These are phyloP conservation scores for Senna siamea DNA, from an alignment of 306 rosid genomes.

Conservation along the genomic window DNA sequence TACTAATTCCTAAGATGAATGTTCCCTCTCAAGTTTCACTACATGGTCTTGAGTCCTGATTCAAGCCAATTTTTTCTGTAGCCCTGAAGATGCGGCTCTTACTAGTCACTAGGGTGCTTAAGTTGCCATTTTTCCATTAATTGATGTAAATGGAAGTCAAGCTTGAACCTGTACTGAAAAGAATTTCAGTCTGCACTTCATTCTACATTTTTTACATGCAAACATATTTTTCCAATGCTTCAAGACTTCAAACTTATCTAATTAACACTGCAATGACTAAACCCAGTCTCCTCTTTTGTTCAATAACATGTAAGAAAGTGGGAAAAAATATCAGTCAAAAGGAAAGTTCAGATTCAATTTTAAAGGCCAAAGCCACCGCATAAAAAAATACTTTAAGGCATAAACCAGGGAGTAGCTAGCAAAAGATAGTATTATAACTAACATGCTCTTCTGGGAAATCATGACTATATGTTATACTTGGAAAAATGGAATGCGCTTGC, in stretches of 20 bases:
- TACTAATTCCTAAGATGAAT: neutral
- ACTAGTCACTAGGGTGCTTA: neutral
- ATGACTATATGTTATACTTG: conserved; percentile 54
- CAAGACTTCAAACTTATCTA: neutral
- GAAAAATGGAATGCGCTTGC: conserved; percentile 81
- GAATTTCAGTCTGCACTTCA: neutral
- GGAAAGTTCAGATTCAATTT: neutral
- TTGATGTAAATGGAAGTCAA: neutral
- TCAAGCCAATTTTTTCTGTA: neutral
- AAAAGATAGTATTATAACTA: neutral
- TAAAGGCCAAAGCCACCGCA: neutral
- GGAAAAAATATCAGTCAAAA: neutral
- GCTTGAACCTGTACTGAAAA: neutral
- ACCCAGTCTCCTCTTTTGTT: neutral
- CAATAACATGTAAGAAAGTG: neutral
- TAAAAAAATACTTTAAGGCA: conserved; percentile 8
- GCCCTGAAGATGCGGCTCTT: neutral
- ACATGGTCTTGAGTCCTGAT: neutral
- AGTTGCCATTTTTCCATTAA: neutral
- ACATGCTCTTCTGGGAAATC: conserved; percentile 12
- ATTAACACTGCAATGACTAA: neutral
- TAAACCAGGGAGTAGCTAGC: conserved; percentile 17
- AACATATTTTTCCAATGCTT: neutral
- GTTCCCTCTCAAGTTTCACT: neutral
- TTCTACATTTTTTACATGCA: neutral